Conservation (phyloP, 805 yeast species). For the Ogataea neopini region DNA sequence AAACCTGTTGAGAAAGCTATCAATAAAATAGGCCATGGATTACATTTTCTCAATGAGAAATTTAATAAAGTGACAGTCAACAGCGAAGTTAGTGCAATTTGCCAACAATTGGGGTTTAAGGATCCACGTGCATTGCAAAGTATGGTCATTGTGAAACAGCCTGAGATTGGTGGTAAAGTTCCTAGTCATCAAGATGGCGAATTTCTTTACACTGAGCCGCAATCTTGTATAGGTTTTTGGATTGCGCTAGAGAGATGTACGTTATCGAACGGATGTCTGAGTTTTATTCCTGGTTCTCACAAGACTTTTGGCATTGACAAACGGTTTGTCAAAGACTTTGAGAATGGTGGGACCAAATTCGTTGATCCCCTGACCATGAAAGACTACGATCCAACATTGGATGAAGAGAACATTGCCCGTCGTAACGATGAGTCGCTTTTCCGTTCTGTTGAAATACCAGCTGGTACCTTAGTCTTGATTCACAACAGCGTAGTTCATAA, state of each 20-base stretch:
- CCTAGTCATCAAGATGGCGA: constrained; percentile 79
- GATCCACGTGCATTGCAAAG: constrained; percentile 77
- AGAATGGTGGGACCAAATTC: constrained; percentile 60
- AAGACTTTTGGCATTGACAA: constrained; percentile 53
- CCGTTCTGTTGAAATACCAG: constrained; percentile 58
- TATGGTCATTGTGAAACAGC: constrained; percentile 80
- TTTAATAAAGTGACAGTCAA: constrained; percentile 55
- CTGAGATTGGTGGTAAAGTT: constrained; percentile 69
- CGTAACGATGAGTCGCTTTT: constrained; percentile 44
- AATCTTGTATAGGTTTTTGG: constrained; percentile 77
- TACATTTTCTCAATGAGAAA: constrained; percentile 57
- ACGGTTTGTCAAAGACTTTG: constrained; percentile 59
- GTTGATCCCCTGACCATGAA: constrained; percentile 30
- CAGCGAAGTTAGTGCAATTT: constrained; percentile 50
- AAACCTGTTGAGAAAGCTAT: constrained; percentile 57
- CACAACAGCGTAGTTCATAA: constrained; percentile 73
- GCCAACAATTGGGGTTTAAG: constrained; percentile 48
- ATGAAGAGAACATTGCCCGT: constrained; percentile 28
- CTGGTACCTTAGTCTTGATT: constrained; percentile 70
- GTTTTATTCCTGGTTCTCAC: constrained; percentile 72
- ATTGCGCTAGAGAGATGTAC: constrained; percentile 78
- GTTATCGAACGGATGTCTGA: constrained; percentile 63
- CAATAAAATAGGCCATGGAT: constrained; percentile 79
- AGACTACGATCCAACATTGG: constrained; percentile 24
- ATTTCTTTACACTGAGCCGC: constrained; percentile 71